Percentiles rank a stretch among this genome's conserved stretches.
phyloP scores from a whole-genome alignment of 2,329 filamentous ascomycete genomes.

The Neonectria sp. region DNA sequence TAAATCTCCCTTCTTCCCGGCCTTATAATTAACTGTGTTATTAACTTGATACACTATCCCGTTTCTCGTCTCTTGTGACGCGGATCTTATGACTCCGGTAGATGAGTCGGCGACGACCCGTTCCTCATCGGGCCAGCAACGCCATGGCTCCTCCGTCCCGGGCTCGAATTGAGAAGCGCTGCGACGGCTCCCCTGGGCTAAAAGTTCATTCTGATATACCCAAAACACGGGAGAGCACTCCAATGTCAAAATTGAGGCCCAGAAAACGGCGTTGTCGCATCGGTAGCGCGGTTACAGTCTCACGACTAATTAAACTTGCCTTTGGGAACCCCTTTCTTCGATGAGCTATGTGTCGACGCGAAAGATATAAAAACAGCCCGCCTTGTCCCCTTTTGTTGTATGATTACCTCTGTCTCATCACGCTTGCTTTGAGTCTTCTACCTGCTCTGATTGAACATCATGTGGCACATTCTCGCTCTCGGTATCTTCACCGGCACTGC shows the following conservation, averaged over 20 bases:
- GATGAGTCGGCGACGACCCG: background rate
- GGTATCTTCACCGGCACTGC: constrained; percentile 42
- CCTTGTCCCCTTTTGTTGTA: background rate
- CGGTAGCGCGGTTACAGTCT: background rate
- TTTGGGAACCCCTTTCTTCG: background rate
- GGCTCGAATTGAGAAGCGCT: background rate
- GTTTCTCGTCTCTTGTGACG: background rate
- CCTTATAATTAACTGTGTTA: too few relatives aligned
- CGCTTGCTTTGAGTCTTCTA: too few relatives aligned
- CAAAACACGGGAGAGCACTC: background rate
- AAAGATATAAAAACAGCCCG: background rate
- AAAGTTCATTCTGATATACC: background rate
- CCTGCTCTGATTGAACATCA: constrained; percentile 21
- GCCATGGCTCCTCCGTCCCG: background rate
- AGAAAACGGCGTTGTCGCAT: background rate
- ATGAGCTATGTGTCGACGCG: too few relatives aligned
- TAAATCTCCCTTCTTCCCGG: background rate
- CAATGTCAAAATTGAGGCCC: background rate
- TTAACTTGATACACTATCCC: background rate
- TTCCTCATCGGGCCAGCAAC: constrained; percentile 5
- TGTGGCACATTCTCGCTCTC: constrained; percentile 39
- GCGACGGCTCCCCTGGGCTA: background rate
- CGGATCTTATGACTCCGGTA: constrained; percentile 15
- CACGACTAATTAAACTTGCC: background rate
- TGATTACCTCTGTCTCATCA: background rate